phyloP scores from a whole-genome alignment of 2,329 filamentous ascomycete genomes.

The Coleophoma eucalyptorum region DNA sequence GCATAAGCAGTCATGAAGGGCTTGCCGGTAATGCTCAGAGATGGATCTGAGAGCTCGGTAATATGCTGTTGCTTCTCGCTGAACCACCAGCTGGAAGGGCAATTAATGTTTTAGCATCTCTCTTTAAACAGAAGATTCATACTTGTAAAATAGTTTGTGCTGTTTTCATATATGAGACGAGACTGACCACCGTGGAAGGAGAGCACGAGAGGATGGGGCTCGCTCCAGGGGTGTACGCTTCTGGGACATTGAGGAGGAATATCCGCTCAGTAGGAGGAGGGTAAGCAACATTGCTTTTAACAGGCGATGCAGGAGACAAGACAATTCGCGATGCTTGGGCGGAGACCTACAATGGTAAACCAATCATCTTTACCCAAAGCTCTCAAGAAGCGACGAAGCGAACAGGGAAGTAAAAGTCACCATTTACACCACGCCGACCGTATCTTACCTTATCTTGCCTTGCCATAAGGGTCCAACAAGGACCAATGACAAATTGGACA shows the following conservation, averaged over 20 bases:
- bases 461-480: neutral
- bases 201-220: constrained; percentile 15
- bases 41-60: constrained; percentile 20
- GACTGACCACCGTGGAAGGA: constrained; percentile 20
- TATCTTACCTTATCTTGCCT: neutral
- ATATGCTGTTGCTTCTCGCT: constrained; percentile 21
- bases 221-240: constrained; percentile 11
- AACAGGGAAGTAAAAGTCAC: neutral
- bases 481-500: too few species aligned
- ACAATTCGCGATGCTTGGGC: constrained; percentile 5
- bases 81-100: constrained; percentile 11
- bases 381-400: neutral
- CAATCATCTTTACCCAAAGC: neutral
- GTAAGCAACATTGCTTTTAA: constrained; percentile 17
- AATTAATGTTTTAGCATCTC: neutral
- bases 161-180: neutral
- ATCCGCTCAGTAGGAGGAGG: constrained; percentile 17
- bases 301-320: neutral
- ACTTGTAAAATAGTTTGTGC: too few species aligned
- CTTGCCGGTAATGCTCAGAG: constrained; percentile 17
- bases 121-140: neutral
- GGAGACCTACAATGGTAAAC: neutral
- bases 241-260: constrained; percentile 19
- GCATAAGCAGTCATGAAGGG: constrained; percentile 21
- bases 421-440: neutral